Evolutionary conservation across 441 rosid species (phyloP), one percentile per base, ranked within the genome.

Genomic region (Kokia cookei): DNA sequence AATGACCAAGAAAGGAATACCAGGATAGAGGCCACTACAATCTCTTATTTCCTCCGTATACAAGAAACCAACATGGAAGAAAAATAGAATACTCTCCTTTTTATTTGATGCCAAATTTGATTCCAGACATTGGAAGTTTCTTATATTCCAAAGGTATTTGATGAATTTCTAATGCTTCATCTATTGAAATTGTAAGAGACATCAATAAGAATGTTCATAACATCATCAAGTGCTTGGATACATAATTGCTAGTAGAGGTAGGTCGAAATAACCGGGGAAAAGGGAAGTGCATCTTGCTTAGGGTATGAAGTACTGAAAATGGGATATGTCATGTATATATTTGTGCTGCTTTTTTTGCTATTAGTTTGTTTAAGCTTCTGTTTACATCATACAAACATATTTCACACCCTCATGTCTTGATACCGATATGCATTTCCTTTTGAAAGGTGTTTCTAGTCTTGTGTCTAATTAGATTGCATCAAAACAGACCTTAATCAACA

Each of bases 401-500:
- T 6, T 47, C 12, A 45, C 71, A 14, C 3, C 14, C 24, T 26
- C 71, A 47, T 67, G 58, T 67, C 71, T 26, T 48, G 24, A 67
- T 14, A 47, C 9, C 24, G 14, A 66, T 3, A 3, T 27, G 57
- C 55, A 15, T 50, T 67, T 40, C 14, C 10, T 67, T 27, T 19
- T 0, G 5, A 10, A 27, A 15, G 24, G 8, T 8, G 22, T 40
- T 65, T 37, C 12, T n/a, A 26, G 22, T 12, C 71, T 63, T 40
- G 29, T 54, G 51, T 53, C 70, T 76, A 54, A 74, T 24, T 51
- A n/a, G 7, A 22, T 1, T 69, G 29, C 22, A 63, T 72, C 9
- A 22, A 3, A 50, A 45, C 80, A 91, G 96, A 85, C 22, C 72
- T 77, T 19, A 73, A 81, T 1, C 91, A 85, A 57, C 77, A 82